Conservation (phyloP, 163 green algal species). For the Prototheca cutis region DNA sequence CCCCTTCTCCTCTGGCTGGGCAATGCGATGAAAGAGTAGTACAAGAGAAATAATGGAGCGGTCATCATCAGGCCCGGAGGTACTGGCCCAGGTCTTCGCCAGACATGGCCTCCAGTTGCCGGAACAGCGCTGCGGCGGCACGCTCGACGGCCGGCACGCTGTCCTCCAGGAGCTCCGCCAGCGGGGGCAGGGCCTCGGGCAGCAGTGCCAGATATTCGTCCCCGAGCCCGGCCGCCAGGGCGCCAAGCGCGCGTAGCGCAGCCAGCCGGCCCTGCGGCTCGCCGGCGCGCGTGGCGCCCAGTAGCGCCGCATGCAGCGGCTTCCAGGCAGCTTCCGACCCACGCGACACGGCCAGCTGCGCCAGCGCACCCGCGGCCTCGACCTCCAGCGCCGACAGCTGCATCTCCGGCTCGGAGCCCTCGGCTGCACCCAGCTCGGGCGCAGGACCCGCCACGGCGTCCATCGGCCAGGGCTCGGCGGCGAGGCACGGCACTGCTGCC, state of each 20-base stretch:
- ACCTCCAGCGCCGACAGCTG: not conserved
- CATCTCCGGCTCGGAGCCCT: not conserved
- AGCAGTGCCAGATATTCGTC: constrained; percentile 85
- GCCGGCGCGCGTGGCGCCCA: constrained; percentile 60
- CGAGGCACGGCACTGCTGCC: constrained; percentile 2
- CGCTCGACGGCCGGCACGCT: constrained; percentile 47
- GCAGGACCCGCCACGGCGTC: not conserved
- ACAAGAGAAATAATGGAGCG: not conserved
- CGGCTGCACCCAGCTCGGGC: not conserved
- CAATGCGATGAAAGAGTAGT: not conserved
- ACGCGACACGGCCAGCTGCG: constrained; percentile 48
- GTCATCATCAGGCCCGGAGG: constrained; percentile 30
- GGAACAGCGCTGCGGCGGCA: constrained; percentile 49
- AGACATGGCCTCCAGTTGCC: constrained; percentile 62
- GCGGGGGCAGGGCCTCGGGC: constrained; percentile 57
- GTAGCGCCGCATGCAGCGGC: constrained; percentile 63
- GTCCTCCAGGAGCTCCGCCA: constrained; percentile 87
- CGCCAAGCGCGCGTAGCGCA: constrained; percentile 38
- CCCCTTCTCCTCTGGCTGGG: too few species aligned
- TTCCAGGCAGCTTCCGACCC: constrained; percentile 61
- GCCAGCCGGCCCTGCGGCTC: constrained; percentile 28
- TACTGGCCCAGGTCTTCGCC: constrained; percentile 77
- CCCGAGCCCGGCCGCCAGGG: constrained; percentile 53
- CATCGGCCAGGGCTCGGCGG: constrained; percentile 3
- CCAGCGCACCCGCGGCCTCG: constrained; percentile 21